Evolutionary conservation across 306 rosid genomes (phyloP), one percentile per base, ranked within the genome.

Genomic region (Prunus persica): DNA sequence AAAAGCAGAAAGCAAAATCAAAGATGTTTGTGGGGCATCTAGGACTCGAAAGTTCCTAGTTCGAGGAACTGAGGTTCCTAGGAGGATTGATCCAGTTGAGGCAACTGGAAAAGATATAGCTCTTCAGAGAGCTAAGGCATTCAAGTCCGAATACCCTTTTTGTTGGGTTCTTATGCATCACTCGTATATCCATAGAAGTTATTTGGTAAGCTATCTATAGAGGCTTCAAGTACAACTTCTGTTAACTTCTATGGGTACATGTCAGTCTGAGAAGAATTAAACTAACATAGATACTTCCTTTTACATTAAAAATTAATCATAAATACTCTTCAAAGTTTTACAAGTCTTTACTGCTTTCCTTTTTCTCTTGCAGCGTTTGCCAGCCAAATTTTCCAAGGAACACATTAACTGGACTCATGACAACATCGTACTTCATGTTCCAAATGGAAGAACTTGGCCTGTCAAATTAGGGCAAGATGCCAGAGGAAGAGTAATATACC

Each of bases 171-270:
- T 19, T 15, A 13, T 73, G 56, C 15, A 18, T 22, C 60, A 25
- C 41, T 1, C 43, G 15, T 61, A 45, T 27, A 30, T 47, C 15
- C 5, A 14, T 46, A 22, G 24, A 47, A 7, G 5, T 1, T 47
- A 82, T 79, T 6, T 83, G 86, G 83, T 43, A 70, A 34, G 30
- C 24, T 8, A 75, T 82, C 8, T 10, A n/a, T 69, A 10, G 7
- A 70, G 57, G 12, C 30, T 60, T 56, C 43, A 54, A 15, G 60
- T 6, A 72, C 49, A 68, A 81, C 38, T 77, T 27, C 38, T 71
- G 65, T 8, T 54, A 57, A 57, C 13, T 22, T 12, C 27, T 57
- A 57, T 19, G 1, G 18, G 11, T 18, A 19, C 3, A 6, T 54
- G 25, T 30, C 38, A 4, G 38, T 32, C 38, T 32, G 18, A 50